Base-by-base conservation (phyloP, 495 filamentous ascomycete genomes). In the Hypoxylon fuscum region DNA sequence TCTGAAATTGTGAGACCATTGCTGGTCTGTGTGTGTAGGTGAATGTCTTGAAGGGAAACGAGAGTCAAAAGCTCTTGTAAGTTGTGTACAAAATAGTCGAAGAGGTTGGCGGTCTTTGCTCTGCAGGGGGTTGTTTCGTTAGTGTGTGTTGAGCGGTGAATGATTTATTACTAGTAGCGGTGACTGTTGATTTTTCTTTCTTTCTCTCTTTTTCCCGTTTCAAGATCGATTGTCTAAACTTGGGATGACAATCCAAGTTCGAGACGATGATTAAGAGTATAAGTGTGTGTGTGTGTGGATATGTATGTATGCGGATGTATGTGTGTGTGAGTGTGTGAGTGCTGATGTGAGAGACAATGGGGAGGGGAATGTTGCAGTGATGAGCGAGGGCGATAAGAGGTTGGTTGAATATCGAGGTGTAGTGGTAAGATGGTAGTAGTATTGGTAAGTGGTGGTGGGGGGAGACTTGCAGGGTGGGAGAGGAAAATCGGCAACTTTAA, bases 1-100 rank as follows among this genome's bases (percentile, higher is more conserved):
- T 83, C 56, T 74, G 72, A 70, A 74, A 83, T 73, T 74, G 64
- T 67, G 79, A 78, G 68, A 76, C 79, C 81, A 83, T 83, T 68
- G 56, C 69, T 68, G 71, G 68, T 71, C 69, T 55, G 48, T 70
- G 65, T 72, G 54, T 71, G 57, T 50, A 48, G 49, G 64, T 55
- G 23, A 35, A 23, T 49, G 47, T 59, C 25, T 35, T 27, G 47
- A 14, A 10, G 37, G 20, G 37, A 56, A 51, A 55, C 18, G 52
- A 64, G 58, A 64, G 58, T 58, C 49, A 29, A 50, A 51, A 48
- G 45, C 64, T 62, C 44, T 68, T 47, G 44, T 23, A 27, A 53
- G 54, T 57, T 52, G 57, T 51, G 44, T 41, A 64, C 54, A 49
- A 52, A 55, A 59, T 58, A 52, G 55, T 63, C 54, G 58, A 68